These are phyloP conservation scores for Bonia amplexicaulis DNA, from an alignment of 176 grass and related monocot genomes.

Conservation along the genomic window DNA sequence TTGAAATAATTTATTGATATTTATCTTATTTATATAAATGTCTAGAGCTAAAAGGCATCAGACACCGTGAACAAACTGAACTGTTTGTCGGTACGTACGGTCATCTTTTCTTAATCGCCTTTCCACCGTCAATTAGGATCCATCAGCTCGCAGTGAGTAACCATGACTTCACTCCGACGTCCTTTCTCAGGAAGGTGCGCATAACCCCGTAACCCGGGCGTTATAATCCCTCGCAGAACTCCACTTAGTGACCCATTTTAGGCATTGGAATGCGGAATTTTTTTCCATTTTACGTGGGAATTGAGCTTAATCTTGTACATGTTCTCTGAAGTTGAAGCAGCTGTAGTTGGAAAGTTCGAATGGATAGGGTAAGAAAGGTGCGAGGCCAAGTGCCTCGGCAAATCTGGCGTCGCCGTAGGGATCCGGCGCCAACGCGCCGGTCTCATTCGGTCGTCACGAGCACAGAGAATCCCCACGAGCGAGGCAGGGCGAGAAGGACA, in stretches of 20 bases:
- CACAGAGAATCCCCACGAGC: slow-evolving; percentile 28
- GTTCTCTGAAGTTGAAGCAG: background rate
- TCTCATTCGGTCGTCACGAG: slow-evolving; percentile 1
- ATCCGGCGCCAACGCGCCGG: slow-evolving; percentile 1
- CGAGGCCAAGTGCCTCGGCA: background rate
- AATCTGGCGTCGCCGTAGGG: slow-evolving; percentile 28
- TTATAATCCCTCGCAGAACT: background rate
- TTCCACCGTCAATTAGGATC: background rate
- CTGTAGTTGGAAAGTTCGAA: background rate
- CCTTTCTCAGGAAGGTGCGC: background rate
- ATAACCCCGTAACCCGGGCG: background rate
- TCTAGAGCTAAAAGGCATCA: too few relatives aligned
- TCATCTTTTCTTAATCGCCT: background rate
- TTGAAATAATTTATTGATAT: too few relatives aligned
- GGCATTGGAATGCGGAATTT: too few relatives aligned
- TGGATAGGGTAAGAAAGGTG: background rate
- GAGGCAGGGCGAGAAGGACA: slow-evolving; percentile 10
- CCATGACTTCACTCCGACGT: background rate
- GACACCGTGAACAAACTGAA: background rate
- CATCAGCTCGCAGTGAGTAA: background rate
- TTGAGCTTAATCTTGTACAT: too few relatives aligned
- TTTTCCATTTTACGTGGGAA: too few relatives aligned
- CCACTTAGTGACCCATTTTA: background rate
- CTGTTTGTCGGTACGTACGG: background rate
- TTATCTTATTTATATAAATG: too few relatives aligned